Percentiles rank a stretch among this genome's conserved stretches.
Conservation (phyloP, 441 rosid species). For the Erysimum cheiri region DNA sequence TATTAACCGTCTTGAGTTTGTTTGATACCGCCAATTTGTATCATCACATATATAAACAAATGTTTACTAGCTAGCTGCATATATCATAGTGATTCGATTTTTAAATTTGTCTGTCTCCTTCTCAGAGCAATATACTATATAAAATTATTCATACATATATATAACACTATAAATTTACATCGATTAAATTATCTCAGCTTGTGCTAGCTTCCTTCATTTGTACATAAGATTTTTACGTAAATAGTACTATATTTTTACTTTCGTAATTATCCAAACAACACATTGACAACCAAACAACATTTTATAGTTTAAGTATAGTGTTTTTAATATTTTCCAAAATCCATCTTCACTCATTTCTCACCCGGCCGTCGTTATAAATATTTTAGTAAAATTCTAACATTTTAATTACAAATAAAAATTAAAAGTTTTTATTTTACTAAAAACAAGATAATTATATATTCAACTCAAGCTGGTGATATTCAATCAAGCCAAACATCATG, state of each 20-base stretch:
- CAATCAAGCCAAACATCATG: background rate
- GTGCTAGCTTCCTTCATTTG: background rate
- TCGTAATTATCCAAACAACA: background rate
- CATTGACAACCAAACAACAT: background rate
- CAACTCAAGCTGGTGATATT: background rate
- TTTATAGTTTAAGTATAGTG: background rate
- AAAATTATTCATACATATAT: background rate
- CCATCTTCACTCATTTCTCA: constrained; percentile 4
- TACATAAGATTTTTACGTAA: background rate
- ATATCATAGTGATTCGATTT: constrained; percentile 26
- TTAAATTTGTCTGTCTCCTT: constrained; percentile 20
- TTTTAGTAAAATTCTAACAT: background rate
- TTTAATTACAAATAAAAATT: background rate
- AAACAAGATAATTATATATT: no score
- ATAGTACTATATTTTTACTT: background rate
- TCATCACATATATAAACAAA: constrained; percentile 31
- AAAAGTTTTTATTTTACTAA: background rate
- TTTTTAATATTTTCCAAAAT: background rate
- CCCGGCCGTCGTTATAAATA: background rate
- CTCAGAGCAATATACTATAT: constrained; percentile 12
- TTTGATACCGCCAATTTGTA: constrained; percentile 44
- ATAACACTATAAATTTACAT: background rate
- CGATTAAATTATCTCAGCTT: background rate
- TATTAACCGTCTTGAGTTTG: constrained; percentile 41
- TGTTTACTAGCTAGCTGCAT: constrained; percentile 20